phyloP scores from a whole-genome alignment of 768 basidiomycete species.

The Lentinula lateritia region DNA sequence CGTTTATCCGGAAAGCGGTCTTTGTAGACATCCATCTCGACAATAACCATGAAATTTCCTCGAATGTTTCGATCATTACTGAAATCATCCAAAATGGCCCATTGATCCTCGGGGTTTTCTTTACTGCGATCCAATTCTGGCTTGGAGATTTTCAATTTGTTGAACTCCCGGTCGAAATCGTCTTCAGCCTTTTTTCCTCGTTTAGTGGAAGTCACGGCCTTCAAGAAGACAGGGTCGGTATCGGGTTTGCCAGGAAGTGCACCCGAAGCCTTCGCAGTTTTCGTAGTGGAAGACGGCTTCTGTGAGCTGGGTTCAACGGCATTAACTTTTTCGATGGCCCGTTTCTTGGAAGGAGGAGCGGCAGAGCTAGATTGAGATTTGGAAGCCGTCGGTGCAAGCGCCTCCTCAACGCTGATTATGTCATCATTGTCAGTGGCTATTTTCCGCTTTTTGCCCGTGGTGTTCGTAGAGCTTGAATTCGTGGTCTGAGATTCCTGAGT shows the following conservation, averaged over 20 bases:
- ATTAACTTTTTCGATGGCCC: conserved; percentile 35
- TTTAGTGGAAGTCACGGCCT: conserved; percentile 70
- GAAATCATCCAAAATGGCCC: conserved; percentile 61
- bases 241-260: conserved; percentile 48
- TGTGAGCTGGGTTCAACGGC: conserved; percentile 18
- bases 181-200: conserved; percentile 64
- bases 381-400: conserved; percentile 8
- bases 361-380: conserved; percentile 12
- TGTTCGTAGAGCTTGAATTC: neutral
- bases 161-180: conserved; percentile 74
- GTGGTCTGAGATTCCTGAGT: conserved; percentile 20
- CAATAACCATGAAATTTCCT: conserved; percentile 78
- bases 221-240: conserved; percentile 63
- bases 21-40: conserved; percentile 55
- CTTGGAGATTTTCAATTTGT: conserved; percentile 66
- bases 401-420: conserved; percentile 23
- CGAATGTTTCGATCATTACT: conserved; percentile 54
- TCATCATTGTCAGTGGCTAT: conserved; percentile 32
- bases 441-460: conserved; percentile 32
- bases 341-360: conserved; percentile 28
- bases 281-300: conserved; percentile 22
- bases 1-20: conserved; percentile 12
- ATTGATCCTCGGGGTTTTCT: conserved; percentile 33
- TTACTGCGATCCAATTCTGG: conserved; percentile 33
- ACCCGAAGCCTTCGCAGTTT: conserved; percentile 20